Base-by-base conservation (phyloP, 345 rosid genomes). In the Lagerstroemia speciosa region DNA sequence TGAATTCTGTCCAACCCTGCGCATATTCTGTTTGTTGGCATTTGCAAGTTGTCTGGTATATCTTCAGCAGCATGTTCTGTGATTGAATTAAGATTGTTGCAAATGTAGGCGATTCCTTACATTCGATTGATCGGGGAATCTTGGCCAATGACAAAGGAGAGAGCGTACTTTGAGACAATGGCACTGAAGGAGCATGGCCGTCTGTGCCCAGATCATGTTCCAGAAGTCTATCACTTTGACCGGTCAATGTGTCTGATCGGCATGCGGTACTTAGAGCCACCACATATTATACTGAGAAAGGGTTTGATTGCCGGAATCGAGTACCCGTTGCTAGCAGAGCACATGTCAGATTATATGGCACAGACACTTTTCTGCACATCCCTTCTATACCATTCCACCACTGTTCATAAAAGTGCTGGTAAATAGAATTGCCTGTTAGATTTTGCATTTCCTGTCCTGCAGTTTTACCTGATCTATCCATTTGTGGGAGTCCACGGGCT, bases 91-190 rank as follows among this genome's bases (percentile, higher is more conserved):
- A 27, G 30, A 45, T 19, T 53, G n/a, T 52, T 40, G 46, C 8
- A n/a, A 32, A 40, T 62, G 46, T 75, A 94, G 99, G 99, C 98
- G 19, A 81, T 94, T 78, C 98, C 99, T n/a, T 94, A 91, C 71
- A 14, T 94, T 43, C 90, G 99, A 0, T 80, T 83, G 72, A 88
- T 94, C 10, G 99, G 99, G 64, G 99, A 91, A 69, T 84, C 98
- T 0, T 94, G 98, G 99, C 96, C 99, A 16, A 86, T 94, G 96
- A 89, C 95, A 0, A 94, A 89, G 81, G 96, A 94, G 76, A 78
- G 99, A 70, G 91, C 98, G 32, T 91, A 89, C 72, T 94, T 89
- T 66, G 99, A 94, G 79, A 83, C 85, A 27, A 0, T 74, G 32
- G 84, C 90, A 20, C 76, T 89, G 76, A 83, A 77, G 79, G 84